Base-by-base conservation (phyloP, 106 monocot genomes). In the Dendrobium chrysotoxum region DNA sequence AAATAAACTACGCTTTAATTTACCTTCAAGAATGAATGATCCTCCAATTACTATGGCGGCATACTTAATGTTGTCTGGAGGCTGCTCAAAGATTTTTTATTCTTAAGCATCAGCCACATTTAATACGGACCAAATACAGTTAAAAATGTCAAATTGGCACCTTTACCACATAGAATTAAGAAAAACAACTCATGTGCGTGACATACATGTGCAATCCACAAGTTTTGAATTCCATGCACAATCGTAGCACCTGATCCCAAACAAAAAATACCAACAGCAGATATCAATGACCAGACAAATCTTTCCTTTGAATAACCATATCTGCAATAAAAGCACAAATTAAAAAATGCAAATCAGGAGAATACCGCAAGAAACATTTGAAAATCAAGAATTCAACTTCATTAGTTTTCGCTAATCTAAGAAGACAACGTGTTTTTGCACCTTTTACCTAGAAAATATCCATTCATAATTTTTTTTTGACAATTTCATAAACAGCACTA, bases 231-330 rank as follows among this genome's bases (percentile, higher is more conserved):
- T 80, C 99, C 99, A 84, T 99, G 91, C 78, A 99, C 95, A 87
- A 99, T 91, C 72, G 95, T 99, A 28, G 99, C 99, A 81, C 99
- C 99, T 77, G 95, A 99, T 82, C 99, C 99, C 74, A 99, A 86
- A 79, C 99, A 99, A 86, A 99, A 99, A 68, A 99, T 99, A 38
- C 99, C 99, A 74, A 99, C 99, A 72, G 99, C 99, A 70, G 99
- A 99, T 90, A 99, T 99, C 76, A 99, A 82, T 50, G 99, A 99
- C 99, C 99, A 99, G 46, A 99, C 95, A 90, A 99, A 99, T 80
- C 99, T 91, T 87, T 99, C 99, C 80, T 95, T 99, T 25, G 99
- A 99, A 86, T 99, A 99, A 44, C 99, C 99, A 95, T 99, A 99
- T 46, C 99, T 99, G 90, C 80, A 85, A 74, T n/a, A 77, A 35